phyloP scores from a whole-genome alignment of 768 basidiomycete species.

The Chiua virens region DNA sequence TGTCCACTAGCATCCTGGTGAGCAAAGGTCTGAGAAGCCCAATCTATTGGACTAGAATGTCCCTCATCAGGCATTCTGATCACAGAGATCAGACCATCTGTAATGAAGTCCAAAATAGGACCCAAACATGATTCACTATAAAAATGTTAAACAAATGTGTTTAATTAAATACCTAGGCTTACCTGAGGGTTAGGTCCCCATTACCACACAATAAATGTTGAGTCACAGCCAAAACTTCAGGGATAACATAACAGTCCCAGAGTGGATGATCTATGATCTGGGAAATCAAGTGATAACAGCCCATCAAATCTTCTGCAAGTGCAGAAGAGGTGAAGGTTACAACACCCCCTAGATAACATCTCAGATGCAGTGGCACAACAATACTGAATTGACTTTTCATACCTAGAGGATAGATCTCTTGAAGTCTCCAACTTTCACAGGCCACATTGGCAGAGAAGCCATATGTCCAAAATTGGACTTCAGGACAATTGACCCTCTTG shows the following conservation, averaged over 20 bases:
- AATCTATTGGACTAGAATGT: conserved; percentile 20
- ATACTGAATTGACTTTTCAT: conserved; percentile 13
- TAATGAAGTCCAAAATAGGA: conserved; percentile 36
- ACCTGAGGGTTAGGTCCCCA: conserved; percentile 5
- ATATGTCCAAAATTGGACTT: conserved; percentile 64
- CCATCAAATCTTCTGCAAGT: conserved; percentile 52
- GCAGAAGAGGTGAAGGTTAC: conserved; percentile 68
- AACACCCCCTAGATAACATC: conserved; percentile 55
- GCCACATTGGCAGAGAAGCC: conserved; percentile 58
- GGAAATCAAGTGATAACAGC: conserved; percentile 46
- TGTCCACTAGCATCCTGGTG: conserved; percentile 25
- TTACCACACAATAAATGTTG: conserved; percentile 10
- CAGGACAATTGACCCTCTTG: conserved; percentile 43
- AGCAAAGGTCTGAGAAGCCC: conserved; percentile 24
- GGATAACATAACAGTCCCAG: conserved; percentile 69
- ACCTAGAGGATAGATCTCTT: conserved; percentile 72
- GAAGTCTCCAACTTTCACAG: conserved; percentile 57
- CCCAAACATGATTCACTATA: conserved; percentile 15
- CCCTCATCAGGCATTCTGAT: conserved; percentile 47
- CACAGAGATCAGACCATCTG: conserved; percentile 56
- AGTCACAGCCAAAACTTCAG: conserved; percentile 56
- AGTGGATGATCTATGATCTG: conserved; percentile 58
- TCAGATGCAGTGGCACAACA: not conserved
- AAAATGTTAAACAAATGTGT: not conserved
- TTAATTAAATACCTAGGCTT: not conserved